Evolutionary conservation across 2,329 filamentous ascomycete species (phyloP).

Genomic region (Bretziella fagacearum): DNA sequence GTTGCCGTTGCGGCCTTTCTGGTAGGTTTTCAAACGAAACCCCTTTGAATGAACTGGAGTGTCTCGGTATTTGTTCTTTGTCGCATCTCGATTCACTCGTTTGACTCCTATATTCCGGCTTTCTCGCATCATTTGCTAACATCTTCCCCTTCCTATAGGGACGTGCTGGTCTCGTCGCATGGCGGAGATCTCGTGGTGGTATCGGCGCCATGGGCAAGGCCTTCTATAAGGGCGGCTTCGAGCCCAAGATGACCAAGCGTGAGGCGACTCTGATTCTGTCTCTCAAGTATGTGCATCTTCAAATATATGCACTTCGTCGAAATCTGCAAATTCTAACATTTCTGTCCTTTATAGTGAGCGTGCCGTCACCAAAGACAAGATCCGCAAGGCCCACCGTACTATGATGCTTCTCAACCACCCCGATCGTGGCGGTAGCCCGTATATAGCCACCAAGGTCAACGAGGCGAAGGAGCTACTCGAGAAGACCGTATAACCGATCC

Average conservation of each 20-base stretch:
- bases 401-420: conserved; percentile 97
- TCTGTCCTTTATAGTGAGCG: conserved; percentile 47
- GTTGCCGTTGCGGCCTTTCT: conserved; percentile 36
- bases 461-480: conserved; percentile 95
- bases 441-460: conserved; percentile 93
- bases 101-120: too few relatives aligned
- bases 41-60: too few relatives aligned
- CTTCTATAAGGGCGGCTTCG: conserved; percentile 98
- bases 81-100: too few relatives aligned
- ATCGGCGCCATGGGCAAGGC: conserved; percentile 70
- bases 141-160: conserved; percentile 37
- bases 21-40: too few relatives aligned
- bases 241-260: conserved; percentile 79
- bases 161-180: conserved; percentile 77
- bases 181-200: conserved; percentile 64
- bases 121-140: not conserved
- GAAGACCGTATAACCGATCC: conserved; percentile 39
- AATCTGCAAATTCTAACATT: conserved; percentile 1
- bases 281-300: conserved; percentile 48
- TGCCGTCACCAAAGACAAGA: conserved; percentile 73
- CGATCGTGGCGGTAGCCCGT: conserved; percentile 90
- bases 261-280: conserved; percentile 85
- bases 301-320: conserved; percentile 1
- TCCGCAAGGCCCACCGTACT: conserved; percentile 86
- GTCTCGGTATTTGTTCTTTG: too few relatives aligned